phyloP scores from a whole-genome alignment of 306 rosid species.

The Fagus crenata region DNA sequence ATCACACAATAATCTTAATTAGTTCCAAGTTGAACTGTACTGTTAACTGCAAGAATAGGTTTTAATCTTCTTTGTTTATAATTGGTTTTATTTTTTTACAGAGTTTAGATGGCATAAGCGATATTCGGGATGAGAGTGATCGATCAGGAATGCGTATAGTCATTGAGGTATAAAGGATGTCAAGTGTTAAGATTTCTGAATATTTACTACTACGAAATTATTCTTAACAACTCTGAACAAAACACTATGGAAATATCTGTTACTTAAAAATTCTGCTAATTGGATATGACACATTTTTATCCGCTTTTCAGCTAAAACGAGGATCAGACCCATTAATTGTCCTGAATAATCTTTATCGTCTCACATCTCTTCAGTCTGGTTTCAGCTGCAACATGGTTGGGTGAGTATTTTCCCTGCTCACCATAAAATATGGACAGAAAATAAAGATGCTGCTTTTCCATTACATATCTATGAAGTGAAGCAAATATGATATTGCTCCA shows the following conservation, averaged over 20 bases:
- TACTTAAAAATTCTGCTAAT: neutral
- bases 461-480: neutral
- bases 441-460: conserved; percentile 9
- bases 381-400: conserved; percentile 99
- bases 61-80: conserved; percentile 8
- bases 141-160: conserved; percentile 97
- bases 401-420: conserved; percentile 50
- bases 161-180: conserved; percentile 62
- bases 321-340: conserved; percentile 86
- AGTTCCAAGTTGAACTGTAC: conserved; percentile 4
- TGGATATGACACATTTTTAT: conserved; percentile 21
- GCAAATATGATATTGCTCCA: neutral
- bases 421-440: neutral
- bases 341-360: conserved; percentile 80
- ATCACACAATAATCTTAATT: neutral
- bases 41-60: conserved; percentile 8
- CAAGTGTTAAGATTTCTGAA: neutral
- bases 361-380: conserved; percentile 80
- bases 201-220: neutral
- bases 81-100: conserved; percentile 31
- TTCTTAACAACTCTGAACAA: neutral
- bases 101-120: conserved; percentile 87
- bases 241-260: no score
- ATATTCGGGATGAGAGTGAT: conserved; percentile 96
- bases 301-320: conserved; percentile 74